Base-by-base conservation (phyloP, 768 basidiomycete genomes). In the Leccinum pellstonianum region DNA sequence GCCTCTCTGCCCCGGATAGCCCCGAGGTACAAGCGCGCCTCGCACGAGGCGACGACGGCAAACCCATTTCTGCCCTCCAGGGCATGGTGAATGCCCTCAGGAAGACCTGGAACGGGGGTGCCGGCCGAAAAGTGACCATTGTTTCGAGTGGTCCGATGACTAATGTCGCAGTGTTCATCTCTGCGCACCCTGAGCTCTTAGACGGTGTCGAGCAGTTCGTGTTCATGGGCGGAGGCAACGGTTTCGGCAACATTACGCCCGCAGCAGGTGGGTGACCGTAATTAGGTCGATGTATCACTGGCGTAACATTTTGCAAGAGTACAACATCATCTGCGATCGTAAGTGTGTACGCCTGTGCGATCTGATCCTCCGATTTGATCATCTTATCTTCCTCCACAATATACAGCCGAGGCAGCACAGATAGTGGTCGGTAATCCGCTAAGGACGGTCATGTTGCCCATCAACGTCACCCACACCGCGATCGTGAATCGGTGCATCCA, bases 211-310 rank as follows among this genome's bases (percentile, higher is more conserved):
- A 80, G 46, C 75, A 81, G 55, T 76, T 85, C 47, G 80, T 84
- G 14, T 80, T 93, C 67, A 95, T 96, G 93, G 93, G 93, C 11
- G 93, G 93, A n/a, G 92, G 86, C 3, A 86, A 92, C 29, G 93
- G 93, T 9, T 68, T 91, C 23, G 93, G 93, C 0, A 95, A 95
- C 67, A 79, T 87, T 33, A 87, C 89, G 8, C 78, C 92, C 14
- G 87, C 85, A 11, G 91, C 91, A 66, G 85, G 86, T 85, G 58
- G 49, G 74, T 61, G 3, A 59, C 12, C 4, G 25, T 15, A 21
- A 21, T 19, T 9, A 41, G 38, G 11, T 17, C 33, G 29, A 15
- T 15, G 52, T 21, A 57, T 53, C 21, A 19, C 7, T 41, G 43
- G 38, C 57, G 15, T 52, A 7, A 41, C 38, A 10, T 23, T 62